Conservation (phyloP, 108 stramenopile species). For the Thalassiosira profunda region DNA sequence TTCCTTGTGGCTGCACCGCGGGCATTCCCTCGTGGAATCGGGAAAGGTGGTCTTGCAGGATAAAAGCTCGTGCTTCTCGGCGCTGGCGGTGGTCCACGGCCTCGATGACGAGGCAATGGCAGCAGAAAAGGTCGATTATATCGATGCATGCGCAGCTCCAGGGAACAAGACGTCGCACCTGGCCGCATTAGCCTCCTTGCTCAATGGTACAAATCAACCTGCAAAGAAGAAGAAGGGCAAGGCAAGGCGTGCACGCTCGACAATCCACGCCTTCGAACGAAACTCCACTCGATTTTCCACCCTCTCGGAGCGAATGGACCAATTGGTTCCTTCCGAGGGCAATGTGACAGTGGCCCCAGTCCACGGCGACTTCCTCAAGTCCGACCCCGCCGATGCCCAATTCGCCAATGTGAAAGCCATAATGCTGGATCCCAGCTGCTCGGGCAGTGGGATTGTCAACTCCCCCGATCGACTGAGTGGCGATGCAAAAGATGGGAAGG, state of each 20-base stretch:
- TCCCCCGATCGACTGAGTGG: constrained; percentile 67
- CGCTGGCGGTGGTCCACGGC: constrained; percentile 85
- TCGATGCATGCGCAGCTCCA: constrained; percentile 99
- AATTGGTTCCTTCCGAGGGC: constrained; percentile 34
- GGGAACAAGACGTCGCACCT: constrained; percentile 99
- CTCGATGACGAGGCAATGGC: constrained; percentile 35
- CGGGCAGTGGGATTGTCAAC: constrained; percentile 96
- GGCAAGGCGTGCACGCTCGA: constrained; percentile 29
- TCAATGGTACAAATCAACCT: constrained; percentile 5
- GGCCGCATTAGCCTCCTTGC: constrained; percentile 74
- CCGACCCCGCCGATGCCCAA: constrained; percentile 59
- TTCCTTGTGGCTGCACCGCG: constrained; percentile 43
- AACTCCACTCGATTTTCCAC: constrained; percentile 70
- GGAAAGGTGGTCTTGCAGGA: constrained; percentile 91
- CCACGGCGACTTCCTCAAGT: constrained; percentile 89
- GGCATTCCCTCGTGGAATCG: constrained; percentile 67
- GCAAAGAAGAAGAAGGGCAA: constrained; percentile 13
- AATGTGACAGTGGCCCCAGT: constrained; percentile 46
- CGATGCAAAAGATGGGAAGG: constrained; percentile 18
- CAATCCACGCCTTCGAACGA: constrained; percentile 94
- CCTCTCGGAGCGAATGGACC: constrained; percentile 71
- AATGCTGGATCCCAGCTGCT: constrained; percentile 98
- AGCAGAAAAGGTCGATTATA: constrained; percentile 48
- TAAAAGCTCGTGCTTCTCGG: constrained; percentile 97
- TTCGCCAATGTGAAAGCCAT: constrained; percentile 79